Conservation (phyloP, 2,329 filamentous ascomycete genomes). For the Ampelomyces quisqualis region DNA sequence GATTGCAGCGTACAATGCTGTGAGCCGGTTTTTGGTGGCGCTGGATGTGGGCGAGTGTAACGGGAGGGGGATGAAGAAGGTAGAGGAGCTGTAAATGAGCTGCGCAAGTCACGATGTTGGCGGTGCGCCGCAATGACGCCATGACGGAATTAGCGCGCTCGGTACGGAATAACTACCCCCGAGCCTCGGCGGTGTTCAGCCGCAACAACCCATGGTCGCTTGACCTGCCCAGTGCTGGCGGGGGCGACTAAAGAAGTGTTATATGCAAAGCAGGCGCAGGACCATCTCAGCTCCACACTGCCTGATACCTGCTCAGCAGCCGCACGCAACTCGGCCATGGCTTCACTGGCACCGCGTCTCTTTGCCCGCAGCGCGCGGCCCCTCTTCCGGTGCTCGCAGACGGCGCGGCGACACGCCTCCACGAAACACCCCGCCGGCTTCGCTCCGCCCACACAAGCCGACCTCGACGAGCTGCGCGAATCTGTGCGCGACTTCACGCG, state of each 20-base stretch:
- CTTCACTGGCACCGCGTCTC: slow-evolving; percentile 36
- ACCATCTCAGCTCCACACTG: too few species aligned
- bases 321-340: too few species aligned
- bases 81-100: slow-evolving; percentile 31
- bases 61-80: slow-evolving; percentile 33
- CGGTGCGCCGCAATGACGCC: not conserved
- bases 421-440: slow-evolving; percentile 70
- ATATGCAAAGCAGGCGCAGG: too few species aligned
- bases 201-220: too few species aligned
- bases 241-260: too few species aligned
- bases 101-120: not conserved
- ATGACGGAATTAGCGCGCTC: too few species aligned
- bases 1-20: slow-evolving; percentile 79
- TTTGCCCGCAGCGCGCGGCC: slow-evolving; percentile 39
- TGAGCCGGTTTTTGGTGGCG: slow-evolving; percentile 79
- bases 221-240: too few species aligned
- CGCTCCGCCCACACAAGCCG: slow-evolving; percentile 66
- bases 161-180: too few species aligned
- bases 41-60: slow-evolving; percentile 62
- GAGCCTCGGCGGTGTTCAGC: too few species aligned
- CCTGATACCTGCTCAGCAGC: too few species aligned
- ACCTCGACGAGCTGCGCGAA: slow-evolving; percentile 78
- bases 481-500: slow-evolving; percentile 83
- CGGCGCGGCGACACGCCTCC: slow-evolving; percentile 54
- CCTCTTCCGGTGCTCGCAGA: slow-evolving; percentile 11